Evolutionary conservation across 179 eudicot species (phyloP).

Genomic region (Beta macrorhiza): DNA sequence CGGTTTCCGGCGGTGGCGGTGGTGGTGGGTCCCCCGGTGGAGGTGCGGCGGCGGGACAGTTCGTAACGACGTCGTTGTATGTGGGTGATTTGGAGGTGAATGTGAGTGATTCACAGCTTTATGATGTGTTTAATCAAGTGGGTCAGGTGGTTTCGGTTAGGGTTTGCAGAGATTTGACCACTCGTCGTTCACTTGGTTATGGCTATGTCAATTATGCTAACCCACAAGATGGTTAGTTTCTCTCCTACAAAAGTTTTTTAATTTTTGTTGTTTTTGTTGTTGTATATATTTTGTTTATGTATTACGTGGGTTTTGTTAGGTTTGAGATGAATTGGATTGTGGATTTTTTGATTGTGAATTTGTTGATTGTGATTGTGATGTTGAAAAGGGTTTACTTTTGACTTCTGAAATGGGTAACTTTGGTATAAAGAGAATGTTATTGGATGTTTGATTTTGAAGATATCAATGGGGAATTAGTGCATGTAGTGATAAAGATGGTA

Average conservation of each 20-base stretch:
- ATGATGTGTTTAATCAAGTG: constrained; percentile 37
- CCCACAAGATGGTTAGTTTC: constrained; percentile 14
- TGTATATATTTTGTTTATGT: neutral
- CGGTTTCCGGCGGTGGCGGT: constrained; percentile 13
- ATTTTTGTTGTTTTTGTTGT: neutral
- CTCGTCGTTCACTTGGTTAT: constrained; percentile 45
- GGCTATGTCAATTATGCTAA: constrained; percentile 42
- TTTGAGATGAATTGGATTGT: neutral
- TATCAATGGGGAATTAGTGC: neutral
- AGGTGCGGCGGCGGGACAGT: constrained; percentile 20
- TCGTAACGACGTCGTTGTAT: constrained; percentile 42
- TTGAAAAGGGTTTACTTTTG: neutral
- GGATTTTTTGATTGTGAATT: neutral
- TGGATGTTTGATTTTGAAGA: neutral
- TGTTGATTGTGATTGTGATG: neutral
- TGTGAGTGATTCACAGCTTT: constrained; percentile 41
- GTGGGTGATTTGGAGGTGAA: constrained; percentile 50
- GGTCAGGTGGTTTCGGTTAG: constrained; percentile 45
- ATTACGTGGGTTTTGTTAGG: neutral
- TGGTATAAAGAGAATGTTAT: neutral
- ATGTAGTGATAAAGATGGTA: neutral
- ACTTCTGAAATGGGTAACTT: neutral
- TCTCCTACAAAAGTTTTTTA: no score
- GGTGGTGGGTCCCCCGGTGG: constrained; percentile 15
- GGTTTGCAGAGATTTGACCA: constrained; percentile 39